Evolutionary conservation across 1,284 basidiomycete species (phyloP).

Genomic region (Melampsora medusae): DNA sequence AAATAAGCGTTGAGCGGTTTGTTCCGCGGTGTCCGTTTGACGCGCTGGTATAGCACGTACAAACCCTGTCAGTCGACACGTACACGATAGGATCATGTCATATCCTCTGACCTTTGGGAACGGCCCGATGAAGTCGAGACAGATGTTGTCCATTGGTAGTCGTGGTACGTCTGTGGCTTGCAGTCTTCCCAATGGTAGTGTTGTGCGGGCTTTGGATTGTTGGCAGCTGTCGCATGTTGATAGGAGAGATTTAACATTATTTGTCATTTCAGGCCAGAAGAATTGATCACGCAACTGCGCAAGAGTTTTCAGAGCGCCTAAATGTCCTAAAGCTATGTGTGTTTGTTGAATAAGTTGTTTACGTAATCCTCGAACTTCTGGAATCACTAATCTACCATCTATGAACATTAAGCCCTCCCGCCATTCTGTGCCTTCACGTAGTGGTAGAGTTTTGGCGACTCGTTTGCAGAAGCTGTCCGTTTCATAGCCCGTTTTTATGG

Average conservation of each 20-base stretch:
- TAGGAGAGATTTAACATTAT: not conserved
- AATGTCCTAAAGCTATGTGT: conserved; percentile 55
- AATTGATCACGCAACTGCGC: conserved; percentile 51
- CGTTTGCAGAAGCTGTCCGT: not conserved
- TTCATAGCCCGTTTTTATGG: not conserved
- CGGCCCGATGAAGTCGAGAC: conserved; percentile 10
- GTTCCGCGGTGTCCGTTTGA: too few species aligned
- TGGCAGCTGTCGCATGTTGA: conserved; percentile 45
- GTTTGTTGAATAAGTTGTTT: conserved; percentile 51
- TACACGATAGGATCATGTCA: not conserved
- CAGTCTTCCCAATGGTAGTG: conserved; percentile 15
- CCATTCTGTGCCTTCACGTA: not conserved
- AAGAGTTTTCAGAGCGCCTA: conserved; percentile 57
- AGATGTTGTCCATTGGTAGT: conserved; percentile 36
- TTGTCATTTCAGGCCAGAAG: conserved; percentile 59
- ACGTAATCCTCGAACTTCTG: conserved; percentile 46
- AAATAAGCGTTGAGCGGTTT: too few species aligned
- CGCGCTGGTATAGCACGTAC: not conserved
- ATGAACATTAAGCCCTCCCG: conserved; percentile 53
- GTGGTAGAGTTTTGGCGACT: not conserved
- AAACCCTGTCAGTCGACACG: conserved; percentile 6
- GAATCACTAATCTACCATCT: conserved; percentile 53
- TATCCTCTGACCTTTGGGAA: not conserved
- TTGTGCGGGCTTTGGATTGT: conserved; percentile 37
- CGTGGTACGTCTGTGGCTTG: conserved; percentile 32